These are phyloP conservation scores for Podila epicladia DNA, from an alignment of 192 early-diverging fungal species.

Conservation along the genomic window DNA sequence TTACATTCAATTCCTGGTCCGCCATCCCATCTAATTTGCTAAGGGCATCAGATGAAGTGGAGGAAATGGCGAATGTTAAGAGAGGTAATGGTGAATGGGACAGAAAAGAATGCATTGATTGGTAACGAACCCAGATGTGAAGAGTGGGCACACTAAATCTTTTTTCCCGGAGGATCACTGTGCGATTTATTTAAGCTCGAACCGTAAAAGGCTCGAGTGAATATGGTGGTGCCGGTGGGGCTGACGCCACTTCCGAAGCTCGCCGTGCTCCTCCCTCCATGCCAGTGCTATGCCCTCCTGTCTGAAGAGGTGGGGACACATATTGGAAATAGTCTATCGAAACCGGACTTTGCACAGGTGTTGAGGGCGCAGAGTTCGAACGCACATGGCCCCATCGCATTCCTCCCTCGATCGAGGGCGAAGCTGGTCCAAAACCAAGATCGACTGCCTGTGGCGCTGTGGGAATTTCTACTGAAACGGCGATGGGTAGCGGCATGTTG, in stretches of 20 bases:
- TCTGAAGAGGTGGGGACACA: neutral
- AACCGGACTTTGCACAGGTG: constrained; percentile 1
- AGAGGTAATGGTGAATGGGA: neutral
- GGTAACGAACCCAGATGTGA: neutral
- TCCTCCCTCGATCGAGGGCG: neutral
- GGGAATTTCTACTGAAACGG: constrained; percentile 6
- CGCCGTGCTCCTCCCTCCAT: neutral
- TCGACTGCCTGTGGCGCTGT: constrained; percentile 31
- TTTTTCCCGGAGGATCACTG: too few relatives aligned
- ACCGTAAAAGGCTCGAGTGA: neutral
- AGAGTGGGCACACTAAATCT: too few relatives aligned
- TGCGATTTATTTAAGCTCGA: neutral
- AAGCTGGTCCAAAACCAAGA: constrained; percentile 23
- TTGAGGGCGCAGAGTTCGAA: neutral
- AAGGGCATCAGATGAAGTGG: neutral
- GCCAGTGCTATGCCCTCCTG: neutral
- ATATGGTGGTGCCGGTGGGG: neutral
- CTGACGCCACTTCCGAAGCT: neutral
- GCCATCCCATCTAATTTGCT: constrained; percentile 3
- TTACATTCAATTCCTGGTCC: constrained; percentile 39
- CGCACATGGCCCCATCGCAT: neutral
- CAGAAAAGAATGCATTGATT: neutral
- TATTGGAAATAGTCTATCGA: neutral
- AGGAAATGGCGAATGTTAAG: neutral
- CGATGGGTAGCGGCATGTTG: constrained; percentile 13